phyloP scores from a whole-genome alignment of 1,284 basidiomycete genomes.

The Agroathelia rolfsii region DNA sequence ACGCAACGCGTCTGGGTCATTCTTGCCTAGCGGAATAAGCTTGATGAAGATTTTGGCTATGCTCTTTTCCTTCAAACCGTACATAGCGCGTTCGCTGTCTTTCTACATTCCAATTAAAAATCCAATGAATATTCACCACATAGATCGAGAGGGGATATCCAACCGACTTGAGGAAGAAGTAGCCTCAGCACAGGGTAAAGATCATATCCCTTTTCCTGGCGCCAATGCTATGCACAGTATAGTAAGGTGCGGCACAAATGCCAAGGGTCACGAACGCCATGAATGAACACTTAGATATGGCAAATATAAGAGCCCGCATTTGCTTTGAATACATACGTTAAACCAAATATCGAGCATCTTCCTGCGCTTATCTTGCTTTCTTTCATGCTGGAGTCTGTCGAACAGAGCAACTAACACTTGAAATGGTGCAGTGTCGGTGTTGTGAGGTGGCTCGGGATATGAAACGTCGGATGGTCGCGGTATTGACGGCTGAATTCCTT shows the following conservation, averaged over 20 bases:
- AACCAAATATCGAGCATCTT: slow-evolving; percentile 66
- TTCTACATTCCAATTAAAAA: slow-evolving; percentile 48
- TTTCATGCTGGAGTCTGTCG: slow-evolving; percentile 56
- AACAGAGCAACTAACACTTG: slow-evolving; percentile 55
- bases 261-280: not conserved
- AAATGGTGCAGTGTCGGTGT: slow-evolving; percentile 59
- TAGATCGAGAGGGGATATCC: too few relatives aligned
- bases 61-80: slow-evolving; percentile 87
- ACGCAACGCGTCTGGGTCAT: slow-evolving; percentile 70
- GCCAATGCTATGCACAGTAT: slow-evolving; percentile 51
- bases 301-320: too few relatives aligned
- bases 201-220: slow-evolving; percentile 62
- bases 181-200: slow-evolving; percentile 69
- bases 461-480: too few relatives aligned
- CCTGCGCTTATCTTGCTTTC: slow-evolving; percentile 59
- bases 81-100: slow-evolving; percentile 83
- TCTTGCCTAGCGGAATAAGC: slow-evolving; percentile 70
- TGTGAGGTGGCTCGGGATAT: slow-evolving; percentile 49
- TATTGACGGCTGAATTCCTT: too few relatives aligned
- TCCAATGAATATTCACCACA: too few relatives aligned
- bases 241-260: slow-evolving; percentile 8
- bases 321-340: slow-evolving; percentile 38
- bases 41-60: slow-evolving; percentile 86
- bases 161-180: slow-evolving; percentile 63
- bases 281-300: not conserved